Evolutionary conservation across 768 basidiomycete genomes (phyloP).

Genomic region (Pulveroboletus ravenelii): DNA sequence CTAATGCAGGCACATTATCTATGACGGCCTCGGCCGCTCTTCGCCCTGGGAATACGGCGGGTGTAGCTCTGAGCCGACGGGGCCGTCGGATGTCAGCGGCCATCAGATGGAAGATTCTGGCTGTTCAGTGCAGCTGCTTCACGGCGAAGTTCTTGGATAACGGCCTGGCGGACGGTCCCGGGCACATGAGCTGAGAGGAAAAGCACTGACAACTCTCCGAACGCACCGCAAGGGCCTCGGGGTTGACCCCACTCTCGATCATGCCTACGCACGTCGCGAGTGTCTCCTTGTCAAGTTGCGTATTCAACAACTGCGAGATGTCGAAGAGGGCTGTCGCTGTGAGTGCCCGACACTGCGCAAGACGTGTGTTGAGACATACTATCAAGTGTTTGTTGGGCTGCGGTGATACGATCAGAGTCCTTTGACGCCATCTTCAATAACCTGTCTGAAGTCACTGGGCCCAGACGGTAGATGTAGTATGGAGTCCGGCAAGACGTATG

Average conservation of each 20-base stretch:
- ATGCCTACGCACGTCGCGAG: conserved; percentile 88
- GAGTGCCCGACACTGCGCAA: conserved; percentile 2
- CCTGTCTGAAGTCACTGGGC: neutral
- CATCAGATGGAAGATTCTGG: conserved; percentile 22
- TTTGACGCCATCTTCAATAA: conserved; percentile 34
- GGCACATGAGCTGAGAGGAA: conserved; percentile 1
- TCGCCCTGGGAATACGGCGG: neutral
- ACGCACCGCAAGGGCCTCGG: conserved; percentile 84
- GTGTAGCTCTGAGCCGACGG: neutral
- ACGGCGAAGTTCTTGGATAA: conserved; percentile 77
- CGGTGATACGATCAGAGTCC: conserved; percentile 55
- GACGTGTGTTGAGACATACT: conserved; percentile 40
- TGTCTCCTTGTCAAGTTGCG: conserved; percentile 83
- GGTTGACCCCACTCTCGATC: conserved; percentile 91
- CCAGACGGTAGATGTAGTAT: neutral
- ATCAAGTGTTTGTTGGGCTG: conserved; percentile 67
- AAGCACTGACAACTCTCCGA: conserved; percentile 4
- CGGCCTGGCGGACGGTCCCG: conserved; percentile 47
- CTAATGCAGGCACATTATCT: conserved; percentile 11
- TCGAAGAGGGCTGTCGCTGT: conserved; percentile 65
- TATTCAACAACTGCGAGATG: conserved; percentile 84
- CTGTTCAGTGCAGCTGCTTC: conserved; percentile 49
- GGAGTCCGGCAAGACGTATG: neutral
- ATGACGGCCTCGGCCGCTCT: neutral
- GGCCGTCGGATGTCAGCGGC: conserved; percentile 13